Evolutionary conservation across 2,329 filamentous ascomycete genomes (phyloP), one percentile per base, ranked within the genome.

Genomic region (Stagonosporopsis cucurbitacearum): DNA sequence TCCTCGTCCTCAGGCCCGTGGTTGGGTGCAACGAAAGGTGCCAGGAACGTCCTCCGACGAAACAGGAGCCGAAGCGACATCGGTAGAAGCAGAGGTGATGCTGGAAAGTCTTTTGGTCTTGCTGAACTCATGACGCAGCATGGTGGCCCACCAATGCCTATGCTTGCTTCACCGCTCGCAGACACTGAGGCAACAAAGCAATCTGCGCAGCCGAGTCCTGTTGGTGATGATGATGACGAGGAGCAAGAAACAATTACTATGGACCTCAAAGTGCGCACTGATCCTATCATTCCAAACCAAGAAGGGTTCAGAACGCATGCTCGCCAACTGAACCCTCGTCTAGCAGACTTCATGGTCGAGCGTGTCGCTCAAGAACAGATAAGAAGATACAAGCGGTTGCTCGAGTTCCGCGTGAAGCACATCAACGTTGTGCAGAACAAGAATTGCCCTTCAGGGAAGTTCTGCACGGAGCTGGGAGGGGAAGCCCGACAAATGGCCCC

Each of bases 301-400:
- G 84, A 87, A 57, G 92, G 92, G 0, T 96, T 96, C 76, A 87
- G 86, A 62, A 81, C 85, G 22, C 89, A 96, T 68, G 84, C 94
- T 17, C 77, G 86, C 41, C 82, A 84, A 56, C 77, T 96, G 39
- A 96, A 96, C 67, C 91, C 91, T n/a, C 78, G 81, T 11, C 79
- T 96, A 54, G 79, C 80, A n/a, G 77, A 81, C 8, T 81, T 86
- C 73, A 81, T 97, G 60, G 84, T 94, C 13, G 89, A 95, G 26
- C 87, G 92, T 41, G 89, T 96, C 63, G 90, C 90, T 0, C 85
- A 91, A 62, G 92, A 96, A 68, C 91, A 96, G 72, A 80, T 88
- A 42, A 80, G 86, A 56, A 86, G 92, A 51, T 96, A 93, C 75
- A 95, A 93, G 73, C 84, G 85, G 25, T 79, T 97, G 15, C 80